Percentiles rank a stretch among this genome's conserved stretches.
Conservation (phyloP, 2,329 filamentous ascomycete genomes). For the Hypoxylon sp. region DNA sequence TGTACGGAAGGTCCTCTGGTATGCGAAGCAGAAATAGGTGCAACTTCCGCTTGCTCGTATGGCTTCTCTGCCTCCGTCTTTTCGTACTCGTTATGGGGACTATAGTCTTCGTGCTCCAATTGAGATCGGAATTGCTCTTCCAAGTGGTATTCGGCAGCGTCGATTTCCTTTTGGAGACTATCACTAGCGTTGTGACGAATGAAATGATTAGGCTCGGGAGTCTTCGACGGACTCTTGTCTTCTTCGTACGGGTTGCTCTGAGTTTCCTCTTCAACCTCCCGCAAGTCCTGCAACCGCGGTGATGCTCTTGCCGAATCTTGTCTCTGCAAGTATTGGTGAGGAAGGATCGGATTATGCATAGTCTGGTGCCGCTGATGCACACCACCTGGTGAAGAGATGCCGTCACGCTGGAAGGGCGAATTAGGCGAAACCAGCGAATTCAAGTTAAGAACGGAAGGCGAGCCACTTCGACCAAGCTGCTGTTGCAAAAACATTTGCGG, state of each 20-base stretch:
- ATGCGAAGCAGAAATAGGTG: slow-evolving; percentile 47
- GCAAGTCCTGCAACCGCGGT: slow-evolving; percentile 73
- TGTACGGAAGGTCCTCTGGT: slow-evolving; percentile 57
- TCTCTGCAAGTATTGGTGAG: slow-evolving; percentile 64
- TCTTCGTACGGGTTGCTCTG: slow-evolving; percentile 49
- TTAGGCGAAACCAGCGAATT: slow-evolving; percentile 68
- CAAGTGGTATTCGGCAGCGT: slow-evolving; percentile 85
- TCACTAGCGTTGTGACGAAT: slow-evolving; percentile 75
- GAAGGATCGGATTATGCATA: slow-evolving; percentile 64
- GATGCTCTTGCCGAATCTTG: slow-evolving; percentile 65
- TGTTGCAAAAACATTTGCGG: slow-evolving; percentile 64
- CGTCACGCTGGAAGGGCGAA: slow-evolving; percentile 68
- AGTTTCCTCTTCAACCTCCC: slow-evolving; percentile 75
- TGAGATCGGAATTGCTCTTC: slow-evolving; percentile 82
- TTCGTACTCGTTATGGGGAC: slow-evolving; percentile 63
- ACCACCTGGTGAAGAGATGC: slow-evolving; percentile 54
- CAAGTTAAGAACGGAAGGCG: slow-evolving; percentile 68
- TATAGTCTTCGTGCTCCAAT: slow-evolving; percentile 80
- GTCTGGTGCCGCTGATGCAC: slow-evolving; percentile 67
- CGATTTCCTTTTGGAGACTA: slow-evolving; percentile 83
- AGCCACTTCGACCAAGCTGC: slow-evolving; percentile 64
- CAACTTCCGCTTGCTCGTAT: slow-evolving; percentile 30
- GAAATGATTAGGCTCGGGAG: slow-evolving; percentile 58
- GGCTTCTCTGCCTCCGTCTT: slow-evolving; percentile 42
- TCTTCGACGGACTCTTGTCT: slow-evolving; percentile 62